Conservation (phyloP, 805 yeast species). For the Wickerhamomyces rabaulensis region DNA sequence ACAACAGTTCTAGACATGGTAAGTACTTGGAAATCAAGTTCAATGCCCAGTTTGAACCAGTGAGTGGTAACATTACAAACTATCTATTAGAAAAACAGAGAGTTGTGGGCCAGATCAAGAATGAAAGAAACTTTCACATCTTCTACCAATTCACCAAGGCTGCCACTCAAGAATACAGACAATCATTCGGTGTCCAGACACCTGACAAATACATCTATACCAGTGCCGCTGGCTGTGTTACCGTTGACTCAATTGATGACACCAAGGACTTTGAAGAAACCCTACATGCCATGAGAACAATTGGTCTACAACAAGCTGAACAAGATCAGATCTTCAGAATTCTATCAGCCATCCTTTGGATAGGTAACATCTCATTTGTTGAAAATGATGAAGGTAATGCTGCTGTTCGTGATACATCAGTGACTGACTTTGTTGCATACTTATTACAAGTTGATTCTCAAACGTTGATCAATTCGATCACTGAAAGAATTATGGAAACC, state of each 20-base stretch:
- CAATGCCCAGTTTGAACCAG: constrained; percentile 78
- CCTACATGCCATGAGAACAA: constrained; percentile 76
- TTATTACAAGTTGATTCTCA: constrained; percentile 74
- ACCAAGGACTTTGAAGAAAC: constrained; percentile 74
- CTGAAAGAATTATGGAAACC: constrained; percentile 84
- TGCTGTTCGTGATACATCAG: constrained; percentile 74
- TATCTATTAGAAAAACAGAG: constrained; percentile 91
- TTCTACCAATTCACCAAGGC: constrained; percentile 94
- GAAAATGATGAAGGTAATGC: constrained; percentile 90
- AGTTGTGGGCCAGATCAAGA: constrained; percentile 89
- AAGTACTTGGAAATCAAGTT: constrained; percentile 90
- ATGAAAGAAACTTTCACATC: constrained; percentile 95
- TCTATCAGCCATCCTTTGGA: constrained; percentile 84
- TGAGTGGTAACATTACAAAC: constrained; percentile 93
- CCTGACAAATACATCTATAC: constrained; percentile 94
- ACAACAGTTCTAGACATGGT: constrained; percentile 89
- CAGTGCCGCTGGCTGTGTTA: constrained; percentile 75
- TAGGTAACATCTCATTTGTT: constrained; percentile 82
- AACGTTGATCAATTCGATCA: constrained; percentile 58
- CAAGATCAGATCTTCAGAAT: constrained; percentile 88
- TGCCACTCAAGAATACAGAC: constrained; percentile 80
- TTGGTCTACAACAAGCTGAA: constrained; percentile 77
- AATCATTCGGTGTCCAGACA: constrained; percentile 80
- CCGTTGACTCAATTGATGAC: constrained; percentile 87
- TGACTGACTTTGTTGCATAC: constrained; percentile 93